These are phyloP conservation scores for Agaricus subrufescens DNA, from an alignment of 768 basidiomycete species.

Conservation along the genomic window DNA sequence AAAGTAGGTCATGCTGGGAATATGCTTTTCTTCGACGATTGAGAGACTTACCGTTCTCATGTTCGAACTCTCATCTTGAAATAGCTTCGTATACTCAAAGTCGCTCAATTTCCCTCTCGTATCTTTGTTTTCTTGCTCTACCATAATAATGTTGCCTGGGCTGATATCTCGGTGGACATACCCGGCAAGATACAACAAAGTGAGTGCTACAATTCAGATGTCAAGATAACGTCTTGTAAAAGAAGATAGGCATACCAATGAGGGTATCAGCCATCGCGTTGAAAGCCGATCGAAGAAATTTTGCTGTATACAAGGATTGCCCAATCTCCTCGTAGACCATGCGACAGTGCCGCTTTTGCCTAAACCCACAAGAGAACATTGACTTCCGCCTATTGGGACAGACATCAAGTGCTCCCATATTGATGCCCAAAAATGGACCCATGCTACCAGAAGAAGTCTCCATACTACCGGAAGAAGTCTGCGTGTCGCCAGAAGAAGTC, in stretches of 20 bases:
- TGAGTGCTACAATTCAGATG: neutral
- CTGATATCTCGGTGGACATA: conserved; percentile 9
- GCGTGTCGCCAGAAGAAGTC: too few relatives aligned
- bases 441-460: too few relatives aligned
- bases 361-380: neutral
- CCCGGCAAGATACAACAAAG: conserved; percentile 1
- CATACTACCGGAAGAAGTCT: too few relatives aligned
- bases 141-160: neutral
- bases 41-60: neutral
- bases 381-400: neutral
- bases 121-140: neutral
- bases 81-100: conserved; percentile 5
- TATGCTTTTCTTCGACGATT: too few relatives aligned
- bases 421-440: too few relatives aligned
- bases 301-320: conserved; percentile 21
- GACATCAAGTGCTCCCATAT: too few relatives aligned
- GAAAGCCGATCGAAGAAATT: conserved; percentile 12
- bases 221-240: neutral
- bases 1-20: too few relatives aligned
- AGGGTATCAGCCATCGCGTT: neutral
- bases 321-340: neutral
- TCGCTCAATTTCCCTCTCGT: neutral
- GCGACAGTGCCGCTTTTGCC: neutral
- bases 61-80: neutral
- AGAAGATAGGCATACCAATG: neutral